Evolutionary conservation across 106 monocot genomes (phyloP).

Genomic region (Amphibolis antarctica): DNA sequence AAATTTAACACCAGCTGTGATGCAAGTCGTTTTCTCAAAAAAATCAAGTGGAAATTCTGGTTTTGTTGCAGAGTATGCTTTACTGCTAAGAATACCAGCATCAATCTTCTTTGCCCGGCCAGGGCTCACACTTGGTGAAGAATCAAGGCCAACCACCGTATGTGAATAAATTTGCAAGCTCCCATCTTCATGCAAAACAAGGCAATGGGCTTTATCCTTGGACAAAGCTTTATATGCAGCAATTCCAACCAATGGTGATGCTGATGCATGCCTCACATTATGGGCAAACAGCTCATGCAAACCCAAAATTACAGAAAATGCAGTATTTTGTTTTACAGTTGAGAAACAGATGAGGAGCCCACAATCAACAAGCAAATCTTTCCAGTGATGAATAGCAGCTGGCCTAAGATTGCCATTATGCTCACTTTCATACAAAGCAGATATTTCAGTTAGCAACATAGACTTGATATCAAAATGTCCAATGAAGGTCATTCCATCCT

Average conservation of each 20-base stretch:
- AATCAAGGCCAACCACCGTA: constrained; percentile 30
- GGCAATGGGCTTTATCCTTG: constrained; percentile 76
- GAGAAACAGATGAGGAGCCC: constrained; percentile 72
- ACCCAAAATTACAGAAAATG: constrained; percentile 39
- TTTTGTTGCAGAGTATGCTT: constrained; percentile 45
- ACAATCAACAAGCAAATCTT: constrained; percentile 61
- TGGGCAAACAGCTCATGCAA: constrained; percentile 49
- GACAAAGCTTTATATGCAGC: constrained; percentile 87
- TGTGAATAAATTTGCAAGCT: constrained; percentile 84
- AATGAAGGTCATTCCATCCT: constrained; percentile 66
- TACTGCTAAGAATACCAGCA: constrained; percentile 62
- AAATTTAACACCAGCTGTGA: constrained; percentile 68
- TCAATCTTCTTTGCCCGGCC: constrained; percentile 75
- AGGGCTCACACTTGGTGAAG: constrained; percentile 21
- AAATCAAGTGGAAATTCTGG: constrained; percentile 96
- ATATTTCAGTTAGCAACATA: constrained; percentile 35
- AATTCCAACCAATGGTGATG: constrained; percentile 67
- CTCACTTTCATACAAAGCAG: constrained; percentile 60
- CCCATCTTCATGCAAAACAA: constrained; percentile 91
- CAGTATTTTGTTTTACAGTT: constrained; percentile 56
- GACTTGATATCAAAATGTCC: constrained; percentile 66
- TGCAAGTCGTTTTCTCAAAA: constrained; percentile 92
- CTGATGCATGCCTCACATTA: constrained; percentile 71
- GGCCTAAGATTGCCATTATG: constrained; percentile 58
- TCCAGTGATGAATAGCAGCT: constrained; percentile 80